phyloP scores from a whole-genome alignment of 305 asterid genomes.

The Solanum hybrid region DNA sequence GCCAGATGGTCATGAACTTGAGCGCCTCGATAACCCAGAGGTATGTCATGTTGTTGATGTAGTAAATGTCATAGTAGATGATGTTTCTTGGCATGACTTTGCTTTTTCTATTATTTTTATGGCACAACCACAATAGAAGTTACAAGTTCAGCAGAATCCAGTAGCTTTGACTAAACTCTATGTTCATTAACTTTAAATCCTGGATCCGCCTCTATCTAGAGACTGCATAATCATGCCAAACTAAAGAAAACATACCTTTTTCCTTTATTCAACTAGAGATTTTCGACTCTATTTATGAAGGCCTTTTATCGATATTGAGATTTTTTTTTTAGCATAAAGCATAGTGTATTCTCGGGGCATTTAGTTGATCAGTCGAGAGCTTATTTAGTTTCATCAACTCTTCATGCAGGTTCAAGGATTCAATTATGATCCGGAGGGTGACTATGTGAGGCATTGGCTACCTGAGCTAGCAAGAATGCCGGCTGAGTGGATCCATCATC shows the following conservation, averaged over 20 bases:
- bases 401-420: constrained; percentile 78
- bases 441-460: constrained; percentile 80
- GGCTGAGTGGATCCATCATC: constrained; percentile 90
- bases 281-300: not conserved
- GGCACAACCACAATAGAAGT: not conserved
- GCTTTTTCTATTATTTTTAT: not conserved
- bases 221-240: not conserved
- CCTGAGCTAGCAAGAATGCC: constrained; percentile 90
- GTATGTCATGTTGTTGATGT: constrained; percentile 19
- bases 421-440: constrained; percentile 77
- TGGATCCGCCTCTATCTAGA: not conserved
- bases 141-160: not conserved
- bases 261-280: not conserved
- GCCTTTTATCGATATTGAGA: not conserved
- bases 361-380: not conserved
- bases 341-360: not conserved
- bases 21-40: constrained; percentile 88
- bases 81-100: not conserved
- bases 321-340: not conserved
- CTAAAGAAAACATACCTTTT: not conserved
- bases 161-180: not conserved
- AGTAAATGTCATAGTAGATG: not conserved
- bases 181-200: not conserved
- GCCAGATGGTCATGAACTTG: constrained; percentile 90
- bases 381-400: not conserved